A percentile compares a stretch with the other conserved stretches of the same genome.
Evolutionary conservation across 2,329 filamentous ascomycete species (phyloP).

Genomic region (Fusarium sp.): DNA sequence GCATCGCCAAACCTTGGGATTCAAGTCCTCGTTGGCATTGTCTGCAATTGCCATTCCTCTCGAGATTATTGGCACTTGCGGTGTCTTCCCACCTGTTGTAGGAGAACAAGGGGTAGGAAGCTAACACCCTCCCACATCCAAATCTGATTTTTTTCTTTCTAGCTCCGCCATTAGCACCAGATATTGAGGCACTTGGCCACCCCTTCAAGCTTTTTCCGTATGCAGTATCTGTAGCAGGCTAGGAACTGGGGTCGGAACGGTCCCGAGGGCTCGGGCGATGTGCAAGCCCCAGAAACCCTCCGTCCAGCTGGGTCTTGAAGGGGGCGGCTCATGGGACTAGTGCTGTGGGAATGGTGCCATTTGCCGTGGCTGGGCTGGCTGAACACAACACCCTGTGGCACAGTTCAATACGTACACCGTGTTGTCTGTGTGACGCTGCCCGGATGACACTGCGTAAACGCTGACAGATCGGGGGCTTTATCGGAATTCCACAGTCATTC

Average conservation of each 20-base stretch:
- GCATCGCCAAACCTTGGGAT: not conserved
- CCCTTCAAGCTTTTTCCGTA: constrained; percentile 8
- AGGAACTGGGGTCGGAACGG: constrained; percentile 21
- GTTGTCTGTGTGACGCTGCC: not conserved
- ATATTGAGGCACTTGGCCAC: not conserved
- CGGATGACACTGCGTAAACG: not conserved
- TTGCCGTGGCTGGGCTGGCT: constrained; percentile 3
- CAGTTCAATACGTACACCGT: not conserved
- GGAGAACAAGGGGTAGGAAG: not conserved
- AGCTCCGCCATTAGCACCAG: not conserved
- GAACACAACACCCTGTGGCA: not conserved
- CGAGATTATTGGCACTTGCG: not conserved
- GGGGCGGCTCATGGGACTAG: constrained; percentile 8
- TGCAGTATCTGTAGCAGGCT: constrained; percentile 2
- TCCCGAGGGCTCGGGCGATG: constrained; percentile 37
- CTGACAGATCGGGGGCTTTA: not conserved
- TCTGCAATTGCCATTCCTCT: not conserved
- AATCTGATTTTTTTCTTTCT: not conserved
- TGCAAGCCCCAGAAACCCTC: constrained; percentile 25
- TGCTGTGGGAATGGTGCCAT: constrained; percentile 7
- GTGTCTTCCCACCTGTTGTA: not conserved
- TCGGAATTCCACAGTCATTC: not conserved
- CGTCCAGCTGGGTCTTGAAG: constrained; percentile 9
- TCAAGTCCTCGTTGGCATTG: not conserved
- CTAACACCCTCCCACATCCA: not conserved